These are phyloP conservation scores for Populus tremula DNA, from an alignment of 345 rosid genomes.

Conservation along the genomic window DNA sequence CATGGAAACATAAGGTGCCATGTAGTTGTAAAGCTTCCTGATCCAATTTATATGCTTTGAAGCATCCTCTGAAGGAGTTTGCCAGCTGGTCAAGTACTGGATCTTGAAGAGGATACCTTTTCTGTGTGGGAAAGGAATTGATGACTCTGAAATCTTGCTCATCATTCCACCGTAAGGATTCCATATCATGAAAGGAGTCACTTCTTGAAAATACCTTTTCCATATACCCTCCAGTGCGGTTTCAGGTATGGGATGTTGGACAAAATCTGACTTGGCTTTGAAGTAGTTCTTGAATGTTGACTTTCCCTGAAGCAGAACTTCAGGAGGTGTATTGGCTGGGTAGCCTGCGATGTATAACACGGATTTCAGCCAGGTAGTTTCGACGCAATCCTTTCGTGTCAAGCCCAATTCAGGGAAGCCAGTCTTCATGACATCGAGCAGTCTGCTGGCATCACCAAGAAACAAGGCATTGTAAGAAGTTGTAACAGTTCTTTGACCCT, in stretches of 20 bases:
- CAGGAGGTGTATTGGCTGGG: slow-evolving; percentile 22
- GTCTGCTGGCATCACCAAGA: slow-evolving; percentile 20
- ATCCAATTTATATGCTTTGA: slow-evolving; percentile 19
- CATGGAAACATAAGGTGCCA: slow-evolving; percentile 25
- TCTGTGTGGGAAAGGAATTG: slow-evolving; percentile 32
- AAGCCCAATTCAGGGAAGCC: slow-evolving; percentile 43
- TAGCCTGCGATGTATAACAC: slow-evolving; percentile 23
- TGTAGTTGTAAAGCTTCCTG: slow-evolving; percentile 18
- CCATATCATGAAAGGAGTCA: slow-evolving; percentile 52
- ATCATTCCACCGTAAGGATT: slow-evolving; percentile 77
- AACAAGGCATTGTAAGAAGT: slow-evolving; percentile 25
- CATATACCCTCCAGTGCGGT: slow-evolving; percentile 26
- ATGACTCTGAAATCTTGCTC: slow-evolving; percentile 40
- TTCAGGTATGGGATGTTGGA: slow-evolving; percentile 31
- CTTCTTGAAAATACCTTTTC: slow-evolving; percentile 46
- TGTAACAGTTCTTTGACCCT: slow-evolving; percentile 7
- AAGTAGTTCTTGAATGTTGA: slow-evolving; percentile 17
- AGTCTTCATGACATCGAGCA: slow-evolving; percentile 22
- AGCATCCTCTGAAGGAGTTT: background rate
- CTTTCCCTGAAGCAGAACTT: slow-evolving; percentile 33
- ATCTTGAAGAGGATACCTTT: slow-evolving; percentile 27
- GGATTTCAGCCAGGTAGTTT: slow-evolving; percentile 36
- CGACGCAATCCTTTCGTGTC: slow-evolving; percentile 26
- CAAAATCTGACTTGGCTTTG: slow-evolving; percentile 47
- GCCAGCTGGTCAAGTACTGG: slow-evolving; percentile 23